phyloP scores from a whole-genome alignment of 345 rosid genomes.

The Lumnitzera racemosa region DNA sequence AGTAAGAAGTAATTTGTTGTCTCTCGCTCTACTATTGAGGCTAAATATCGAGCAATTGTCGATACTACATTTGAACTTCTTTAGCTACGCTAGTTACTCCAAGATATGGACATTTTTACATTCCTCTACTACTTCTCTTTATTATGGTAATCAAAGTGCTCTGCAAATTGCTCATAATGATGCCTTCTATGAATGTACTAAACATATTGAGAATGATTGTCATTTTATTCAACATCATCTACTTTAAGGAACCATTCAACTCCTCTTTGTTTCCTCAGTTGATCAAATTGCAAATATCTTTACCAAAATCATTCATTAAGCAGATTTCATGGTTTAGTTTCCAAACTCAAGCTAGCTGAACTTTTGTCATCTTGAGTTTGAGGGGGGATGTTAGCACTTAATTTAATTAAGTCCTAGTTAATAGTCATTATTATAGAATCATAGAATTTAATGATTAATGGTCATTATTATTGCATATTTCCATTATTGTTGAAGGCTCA shows the following conservation, averaged over 20 bases:
- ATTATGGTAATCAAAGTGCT: not conserved
- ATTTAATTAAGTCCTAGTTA: too few species aligned
- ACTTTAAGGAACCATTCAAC: not conserved
- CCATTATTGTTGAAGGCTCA: too few species aligned
- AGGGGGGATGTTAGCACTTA: too few species aligned
- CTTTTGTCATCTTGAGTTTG: too few species aligned
- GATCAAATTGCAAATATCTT: too few species aligned
- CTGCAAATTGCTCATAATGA: conserved; percentile 1
- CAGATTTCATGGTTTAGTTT: too few species aligned
- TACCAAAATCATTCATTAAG: too few species aligned
- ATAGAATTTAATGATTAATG: too few species aligned
- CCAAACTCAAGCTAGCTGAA: too few species aligned
- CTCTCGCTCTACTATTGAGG: not conserved
- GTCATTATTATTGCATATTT: too few species aligned
- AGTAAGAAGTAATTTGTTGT: not conserved
- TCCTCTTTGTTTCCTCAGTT: too few species aligned
- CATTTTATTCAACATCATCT: conserved; percentile 1
- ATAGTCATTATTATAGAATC: too few species aligned
- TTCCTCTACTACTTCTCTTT: not conserved
- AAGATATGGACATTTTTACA: not conserved
- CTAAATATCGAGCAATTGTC: not conserved
- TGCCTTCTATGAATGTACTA: not conserved
- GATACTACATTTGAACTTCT: not conserved
- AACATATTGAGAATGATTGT: conserved; percentile 4
- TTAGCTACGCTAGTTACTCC: not conserved